Base-by-base conservation (phyloP, 2,329 filamentous ascomycete genomes). In the Trichoderma harzianum region DNA sequence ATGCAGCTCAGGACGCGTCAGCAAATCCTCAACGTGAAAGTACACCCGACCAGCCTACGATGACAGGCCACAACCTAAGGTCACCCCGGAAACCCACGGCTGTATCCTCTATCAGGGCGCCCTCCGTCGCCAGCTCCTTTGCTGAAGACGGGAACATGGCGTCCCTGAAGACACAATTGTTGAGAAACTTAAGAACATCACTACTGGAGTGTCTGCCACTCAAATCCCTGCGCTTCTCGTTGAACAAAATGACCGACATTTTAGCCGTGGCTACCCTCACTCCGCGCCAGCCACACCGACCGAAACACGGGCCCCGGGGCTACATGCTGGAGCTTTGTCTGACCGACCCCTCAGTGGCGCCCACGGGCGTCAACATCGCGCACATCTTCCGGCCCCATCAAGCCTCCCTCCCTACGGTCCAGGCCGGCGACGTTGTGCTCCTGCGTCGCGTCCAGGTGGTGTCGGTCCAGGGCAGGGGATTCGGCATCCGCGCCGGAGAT, bases 311-410 rank as follows among this genome's bases (percentile, higher is more conserved):
- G 0, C 87, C 87, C 4, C 83, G 88, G 26, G 87, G 91, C 76
- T 91, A 86, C 79, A 85, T 88, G 79, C 84, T 90, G 75, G 84
- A 86, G 18, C 86, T 91, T 74, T 86, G 84, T 53, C 80, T 90
- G 14, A 87, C 86, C 0, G 89, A 91, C 75, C 84, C 87, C 30
- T 86, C 86, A 2, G 82, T 85, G 24, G 85, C 85, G 4, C 86
- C 87, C 2, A 79, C 81, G 11, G 78, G 80, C 16, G 85, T 89
- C 2, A 82, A 82, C 14, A 85, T 90, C 76, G 87, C 89, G 30
- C 85, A 88, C 74, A 79, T 91, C 18, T 90, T 87, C 79, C 85
- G 89, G 16, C 86, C 87, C 12, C 87, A 91, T 76, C 86, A 86
- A 76, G 83, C 86, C 7, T 84, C 85, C 3, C 81, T 91, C 58